Evolutionary conservation across 2,329 filamentous ascomycete species (phyloP), one percentile per base, ranked within the genome.

Genomic region (Calonectria leucothoes): DNA sequence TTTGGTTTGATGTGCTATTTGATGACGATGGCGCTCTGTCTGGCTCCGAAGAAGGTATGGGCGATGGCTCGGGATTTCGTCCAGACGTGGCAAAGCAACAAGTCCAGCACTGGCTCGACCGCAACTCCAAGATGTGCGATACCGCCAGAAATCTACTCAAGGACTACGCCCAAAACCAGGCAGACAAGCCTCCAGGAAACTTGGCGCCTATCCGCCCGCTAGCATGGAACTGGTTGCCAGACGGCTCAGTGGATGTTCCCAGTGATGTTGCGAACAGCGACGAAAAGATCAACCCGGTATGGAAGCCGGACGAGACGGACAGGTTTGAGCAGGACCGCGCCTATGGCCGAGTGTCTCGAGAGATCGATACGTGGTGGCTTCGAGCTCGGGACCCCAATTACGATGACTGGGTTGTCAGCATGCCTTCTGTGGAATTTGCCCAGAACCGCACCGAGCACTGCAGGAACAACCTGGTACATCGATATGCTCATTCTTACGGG

Each of bases 281-380:
- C 25, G 84, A 86, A 25, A 86, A 87, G 78, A 83, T 87, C 55
- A 86, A 85, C 49, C 87, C 88, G 0, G 83, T 86, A 1, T 90
- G 89, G 88, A 85, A 88, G 61, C 84, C 87, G 6, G 87, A 91
- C 45, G 86, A 90, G 76, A 82, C 84, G 25, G 88, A 91, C 77
- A 91, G 91, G 78, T 91, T 88, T 71, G 88, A 91, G 78, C 89
- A 92, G 78, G 91, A 93, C 79, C 86, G 85, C 35, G 83, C 85
- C 12, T 92, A 92, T 75, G 90, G 90, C 1, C 87, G 90, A 45
- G 91, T 93, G 0, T 93, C 91, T 1, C 86, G 90, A 74, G 91
- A 93, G 81, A 89, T 93, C 65, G 91, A 93, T 79, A 87, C 87
- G 3, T 93, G 91, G 91, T 93, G 91, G 91, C 86, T 90, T 55